Evolutionary conservation across 2,329 filamentous ascomycete genomes (phyloP).

Genomic region (Fusarium sp.): DNA sequence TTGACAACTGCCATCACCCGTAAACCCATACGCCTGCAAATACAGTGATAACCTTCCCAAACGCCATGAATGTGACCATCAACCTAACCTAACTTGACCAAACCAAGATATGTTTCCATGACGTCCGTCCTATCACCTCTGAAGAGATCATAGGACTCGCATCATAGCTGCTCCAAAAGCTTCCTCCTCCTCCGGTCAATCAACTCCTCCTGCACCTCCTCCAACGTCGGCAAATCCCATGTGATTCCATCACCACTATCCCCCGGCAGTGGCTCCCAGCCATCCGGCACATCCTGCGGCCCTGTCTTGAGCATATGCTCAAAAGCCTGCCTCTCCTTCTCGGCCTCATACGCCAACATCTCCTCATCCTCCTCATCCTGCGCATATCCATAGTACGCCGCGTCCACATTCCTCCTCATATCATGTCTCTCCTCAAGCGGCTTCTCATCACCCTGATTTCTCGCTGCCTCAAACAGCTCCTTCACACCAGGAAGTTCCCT

Average conservation of each 20-base stretch:
- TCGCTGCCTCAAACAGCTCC: slow-evolving; percentile 89
- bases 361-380: slow-evolving; percentile 90
- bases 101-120: background rate
- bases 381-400: slow-evolving; percentile 95
- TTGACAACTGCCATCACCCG: slow-evolving; percentile 8
- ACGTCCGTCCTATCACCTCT: background rate
- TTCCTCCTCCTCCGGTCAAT: slow-evolving; percentile 86
- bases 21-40: slow-evolving; percentile 31
- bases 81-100: slow-evolving; percentile 6
- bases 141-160: background rate
- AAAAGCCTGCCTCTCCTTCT: slow-evolving; percentile 85
- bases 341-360: slow-evolving; percentile 82
- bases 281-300: slow-evolving; percentile 69
- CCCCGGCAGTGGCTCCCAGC: slow-evolving; percentile 89
- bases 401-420: slow-evolving; percentile 83
- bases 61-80: slow-evolving; percentile 29
- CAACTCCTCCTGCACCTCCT: slow-evolving; percentile 95
- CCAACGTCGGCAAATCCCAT: slow-evolving; percentile 87
- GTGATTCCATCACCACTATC: slow-evolving; percentile 84
- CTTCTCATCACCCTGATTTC: slow-evolving; percentile 70
- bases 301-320: slow-evolving; percentile 74
- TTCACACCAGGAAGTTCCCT: slow-evolving; percentile 94
- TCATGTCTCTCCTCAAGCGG: slow-evolving; percentile 77
- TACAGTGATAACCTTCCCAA: slow-evolving; percentile 29
- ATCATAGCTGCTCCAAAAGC: slow-evolving; percentile 82